phyloP scores from a whole-genome alignment of 78 protist genomes.

The Creolimax fragrantissima region DNA sequence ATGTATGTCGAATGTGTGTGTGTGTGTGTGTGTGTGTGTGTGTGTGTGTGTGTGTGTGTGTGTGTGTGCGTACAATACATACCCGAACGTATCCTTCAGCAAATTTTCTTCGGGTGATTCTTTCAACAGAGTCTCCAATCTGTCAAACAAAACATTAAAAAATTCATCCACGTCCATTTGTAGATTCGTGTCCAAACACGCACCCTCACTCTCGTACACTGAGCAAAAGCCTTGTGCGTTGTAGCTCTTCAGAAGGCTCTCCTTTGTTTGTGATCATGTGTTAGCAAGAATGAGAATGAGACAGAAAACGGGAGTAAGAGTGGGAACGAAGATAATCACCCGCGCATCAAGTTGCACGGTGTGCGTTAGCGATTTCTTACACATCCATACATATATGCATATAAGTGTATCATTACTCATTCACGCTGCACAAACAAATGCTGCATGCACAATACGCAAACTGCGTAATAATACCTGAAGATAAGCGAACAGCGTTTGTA shows the following conservation, averaged over 20 bases:
- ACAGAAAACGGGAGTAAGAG: no score
- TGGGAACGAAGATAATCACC: no score
- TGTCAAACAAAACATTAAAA: slow-evolving; percentile 62
- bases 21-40: no score
- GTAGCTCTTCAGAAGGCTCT: slow-evolving; percentile 51
- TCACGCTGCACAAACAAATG: background rate
- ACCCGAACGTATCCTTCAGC: background rate
- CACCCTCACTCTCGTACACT: slow-evolving; percentile 45
- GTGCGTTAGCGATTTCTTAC: no score
- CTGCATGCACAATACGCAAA: background rate
- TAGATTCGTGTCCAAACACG: slow-evolving; percentile 35
- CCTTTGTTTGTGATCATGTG: no score
- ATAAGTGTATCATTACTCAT: background rate
- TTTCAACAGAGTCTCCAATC: slow-evolving; percentile 46
- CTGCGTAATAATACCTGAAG: slow-evolving; percentile 50
- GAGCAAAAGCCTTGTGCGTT: slow-evolving; percentile 44
- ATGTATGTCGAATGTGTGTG: background rate
- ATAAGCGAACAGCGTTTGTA: slow-evolving; percentile 58
- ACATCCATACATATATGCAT: background rate
- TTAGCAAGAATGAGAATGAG: no score
- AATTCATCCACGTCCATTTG: slow-evolving; percentile 83
- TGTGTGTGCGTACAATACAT: no score
- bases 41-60: no score
- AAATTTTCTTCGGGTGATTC: background rate
- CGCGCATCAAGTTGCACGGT: no score